Evolutionary conservation across 2,329 filamentous ascomycete genomes (phyloP).

Genomic region (Phyllosticta citribraziliensis): DNA sequence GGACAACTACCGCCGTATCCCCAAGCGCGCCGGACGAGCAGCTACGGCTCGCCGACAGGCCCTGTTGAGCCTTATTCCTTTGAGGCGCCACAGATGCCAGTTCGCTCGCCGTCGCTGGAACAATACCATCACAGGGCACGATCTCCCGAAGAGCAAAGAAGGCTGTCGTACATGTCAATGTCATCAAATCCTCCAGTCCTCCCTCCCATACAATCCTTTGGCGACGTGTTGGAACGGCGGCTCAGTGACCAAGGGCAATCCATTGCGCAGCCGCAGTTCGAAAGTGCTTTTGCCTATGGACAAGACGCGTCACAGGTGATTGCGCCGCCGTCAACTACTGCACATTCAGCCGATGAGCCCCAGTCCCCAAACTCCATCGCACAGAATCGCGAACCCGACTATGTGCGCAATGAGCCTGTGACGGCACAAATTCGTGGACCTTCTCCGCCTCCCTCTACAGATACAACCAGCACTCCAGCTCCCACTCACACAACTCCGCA

Average conservation of each 20-base stretch:
- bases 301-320: conserved; percentile 20
- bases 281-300: conserved; percentile 14
- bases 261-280: neutral
- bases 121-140: conserved; percentile 37
- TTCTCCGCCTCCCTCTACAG: conserved; percentile 12
- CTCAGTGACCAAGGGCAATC: conserved; percentile 1
- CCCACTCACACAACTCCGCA: conserved; percentile 21
- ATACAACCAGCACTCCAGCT: conserved; percentile 13
- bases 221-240: neutral
- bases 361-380: conserved; percentile 9
- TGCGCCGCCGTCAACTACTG: conserved; percentile 10
- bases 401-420: conserved; percentile 20
- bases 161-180: conserved; percentile 24
- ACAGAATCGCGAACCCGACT: conserved; percentile 23
- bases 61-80: conserved; percentile 32
- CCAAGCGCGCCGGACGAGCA: conserved; percentile 23
- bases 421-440: conserved; percentile 21
- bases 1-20: neutral
- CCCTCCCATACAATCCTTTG: conserved; percentile 30
- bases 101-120: conserved; percentile 35
- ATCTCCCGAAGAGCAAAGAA: conserved; percentile 34
- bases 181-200: conserved; percentile 26
- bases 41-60: conserved; percentile 24
- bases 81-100: conserved; percentile 20
- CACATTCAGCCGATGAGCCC: neutral